phyloP scores from a whole-genome alignment of 164 flowering plant species.

The Taxillus chinensis region DNA sequence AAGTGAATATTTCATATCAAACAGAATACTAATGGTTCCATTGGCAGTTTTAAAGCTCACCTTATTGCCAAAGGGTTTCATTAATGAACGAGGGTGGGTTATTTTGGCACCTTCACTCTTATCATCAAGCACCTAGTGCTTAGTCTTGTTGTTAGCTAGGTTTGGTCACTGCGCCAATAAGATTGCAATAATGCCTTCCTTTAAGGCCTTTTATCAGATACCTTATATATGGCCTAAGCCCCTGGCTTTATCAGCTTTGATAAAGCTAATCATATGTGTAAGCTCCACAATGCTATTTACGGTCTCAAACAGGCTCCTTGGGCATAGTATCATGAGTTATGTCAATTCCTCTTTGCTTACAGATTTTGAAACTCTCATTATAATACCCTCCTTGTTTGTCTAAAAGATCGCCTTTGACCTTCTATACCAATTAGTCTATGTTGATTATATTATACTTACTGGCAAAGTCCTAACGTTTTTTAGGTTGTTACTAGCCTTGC shows the following conservation, averaged over 20 bases:
- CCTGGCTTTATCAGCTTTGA: neutral
- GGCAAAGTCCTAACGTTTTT: neutral
- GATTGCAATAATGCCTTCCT: constrained; percentile 12
- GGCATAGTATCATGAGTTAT: constrained; percentile 7
- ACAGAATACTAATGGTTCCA: constrained; percentile 1
- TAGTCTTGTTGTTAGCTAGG: neutral
- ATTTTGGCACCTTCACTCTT: constrained; percentile 10
- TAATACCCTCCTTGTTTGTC: constrained; percentile 13
- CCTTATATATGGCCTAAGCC: neutral
- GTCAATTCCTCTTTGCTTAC: neutral
- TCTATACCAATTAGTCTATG: constrained; percentile 11
- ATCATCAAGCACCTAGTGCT: constrained; percentile 11
- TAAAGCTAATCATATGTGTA: neutral
- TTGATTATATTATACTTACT: constrained; percentile 18
- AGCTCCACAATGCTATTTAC: neutral
- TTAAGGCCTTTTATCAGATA: neutral
- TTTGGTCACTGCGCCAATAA: constrained; percentile 8
- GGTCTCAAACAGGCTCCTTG: constrained; percentile 1
- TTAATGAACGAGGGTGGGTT: constrained; percentile 10
- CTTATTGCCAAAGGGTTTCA: constrained; percentile 15
- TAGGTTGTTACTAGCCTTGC: neutral
- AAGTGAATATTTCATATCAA: constrained; percentile 2
- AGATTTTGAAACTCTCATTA: constrained; percentile 4
- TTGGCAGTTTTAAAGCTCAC: constrained; percentile 11
- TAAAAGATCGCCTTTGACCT: neutral